phyloP scores from a whole-genome alignment of 1,284 basidiomycete species.

The Austroboletus niveus region DNA sequence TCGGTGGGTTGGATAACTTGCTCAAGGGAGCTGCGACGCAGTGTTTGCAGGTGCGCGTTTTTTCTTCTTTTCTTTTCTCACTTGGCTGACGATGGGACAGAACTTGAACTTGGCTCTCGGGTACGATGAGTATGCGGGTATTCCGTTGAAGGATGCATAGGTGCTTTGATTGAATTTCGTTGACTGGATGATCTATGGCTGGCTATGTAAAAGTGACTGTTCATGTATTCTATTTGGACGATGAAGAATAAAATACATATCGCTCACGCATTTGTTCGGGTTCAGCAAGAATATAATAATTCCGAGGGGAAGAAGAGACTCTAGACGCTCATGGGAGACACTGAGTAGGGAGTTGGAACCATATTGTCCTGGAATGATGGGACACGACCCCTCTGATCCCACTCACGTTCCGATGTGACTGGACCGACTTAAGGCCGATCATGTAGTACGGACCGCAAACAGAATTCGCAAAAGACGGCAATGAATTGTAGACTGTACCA shows the following conservation, averaged over 20 bases:
- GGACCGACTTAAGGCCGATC: too few species aligned
- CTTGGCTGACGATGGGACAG: conserved; percentile 58
- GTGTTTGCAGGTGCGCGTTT: conserved; percentile 77
- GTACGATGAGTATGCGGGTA: conserved; percentile 88
- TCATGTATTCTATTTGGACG: neutral
- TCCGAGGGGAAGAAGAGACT: too few species aligned
- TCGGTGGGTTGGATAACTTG: conserved; percentile 93
- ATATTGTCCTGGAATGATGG: too few species aligned
- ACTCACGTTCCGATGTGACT: too few species aligned
- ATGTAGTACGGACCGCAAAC: too few species aligned
- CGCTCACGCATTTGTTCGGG: neutral
- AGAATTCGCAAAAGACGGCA: too few species aligned
- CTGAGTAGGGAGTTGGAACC: too few species aligned
- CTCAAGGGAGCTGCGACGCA: conserved; percentile 98
- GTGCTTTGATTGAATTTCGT: neutral
- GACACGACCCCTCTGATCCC: too few species aligned
- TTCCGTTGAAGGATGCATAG: conserved; percentile 39
- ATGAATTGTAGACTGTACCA: too few species aligned
- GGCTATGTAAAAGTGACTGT: neutral
- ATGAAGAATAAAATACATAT: neutral
- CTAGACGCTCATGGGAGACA: too few species aligned
- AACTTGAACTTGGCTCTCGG: conserved; percentile 95
- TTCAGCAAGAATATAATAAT: too few species aligned
- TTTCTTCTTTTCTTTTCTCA: neutral
- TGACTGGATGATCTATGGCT: neutral